A percentile compares a stretch with the other conserved stretches of the same genome.
Evolutionary conservation across 2,329 filamentous ascomycete species (phyloP).

Genomic region (Tolypocladium amazonense): DNA sequence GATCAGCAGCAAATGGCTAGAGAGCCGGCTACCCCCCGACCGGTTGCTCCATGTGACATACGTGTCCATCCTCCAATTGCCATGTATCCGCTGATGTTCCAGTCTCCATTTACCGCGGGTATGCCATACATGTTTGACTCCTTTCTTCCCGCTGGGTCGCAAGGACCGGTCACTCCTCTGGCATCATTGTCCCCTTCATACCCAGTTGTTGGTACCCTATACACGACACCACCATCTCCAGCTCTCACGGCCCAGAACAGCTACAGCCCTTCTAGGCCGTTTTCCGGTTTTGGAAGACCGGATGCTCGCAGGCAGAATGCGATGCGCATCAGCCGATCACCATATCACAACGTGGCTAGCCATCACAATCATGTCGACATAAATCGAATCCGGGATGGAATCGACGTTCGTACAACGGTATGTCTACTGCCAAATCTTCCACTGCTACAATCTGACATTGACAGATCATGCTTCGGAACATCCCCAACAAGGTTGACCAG

Average conservation of each 20-base stretch:
- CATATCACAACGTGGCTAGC: slow-evolving; percentile 35
- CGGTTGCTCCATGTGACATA: slow-evolving; percentile 5
- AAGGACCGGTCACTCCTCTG: slow-evolving; percentile 12
- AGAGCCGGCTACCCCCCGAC: slow-evolving; percentile 1
- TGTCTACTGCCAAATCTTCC: slow-evolving; percentile 14
- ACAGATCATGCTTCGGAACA: slow-evolving; percentile 89
- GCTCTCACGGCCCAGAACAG: slow-evolving; percentile 23
- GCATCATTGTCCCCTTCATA: slow-evolving; percentile 19
- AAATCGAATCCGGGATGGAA: slow-evolving; percentile 49
- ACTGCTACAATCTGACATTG: slow-evolving; percentile 4
- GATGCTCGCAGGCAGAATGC: slow-evolving; percentile 39
- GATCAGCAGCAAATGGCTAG: slow-evolving; percentile 4
- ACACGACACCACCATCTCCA: slow-evolving; percentile 21
- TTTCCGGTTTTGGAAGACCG: slow-evolving; percentile 20
- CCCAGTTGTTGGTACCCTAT: slow-evolving; percentile 17
- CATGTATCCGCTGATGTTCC: slow-evolving; percentile 23
- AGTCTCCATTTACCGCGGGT: slow-evolving; percentile 14
- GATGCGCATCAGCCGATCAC: slow-evolving; percentile 31
- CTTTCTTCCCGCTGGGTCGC: slow-evolving; percentile 7
- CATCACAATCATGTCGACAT: slow-evolving; percentile 55
- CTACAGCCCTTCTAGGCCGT: slow-evolving; percentile 27
- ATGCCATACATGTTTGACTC: slow-evolving; percentile 19
- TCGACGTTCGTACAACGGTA: slow-evolving; percentile 67
- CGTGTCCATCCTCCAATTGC: slow-evolving; percentile 14
- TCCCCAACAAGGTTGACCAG: slow-evolving; percentile 81